These are phyloP conservation scores for Striga hermonthica DNA, from an alignment of 305 asterid species.

Conservation along the genomic window DNA sequence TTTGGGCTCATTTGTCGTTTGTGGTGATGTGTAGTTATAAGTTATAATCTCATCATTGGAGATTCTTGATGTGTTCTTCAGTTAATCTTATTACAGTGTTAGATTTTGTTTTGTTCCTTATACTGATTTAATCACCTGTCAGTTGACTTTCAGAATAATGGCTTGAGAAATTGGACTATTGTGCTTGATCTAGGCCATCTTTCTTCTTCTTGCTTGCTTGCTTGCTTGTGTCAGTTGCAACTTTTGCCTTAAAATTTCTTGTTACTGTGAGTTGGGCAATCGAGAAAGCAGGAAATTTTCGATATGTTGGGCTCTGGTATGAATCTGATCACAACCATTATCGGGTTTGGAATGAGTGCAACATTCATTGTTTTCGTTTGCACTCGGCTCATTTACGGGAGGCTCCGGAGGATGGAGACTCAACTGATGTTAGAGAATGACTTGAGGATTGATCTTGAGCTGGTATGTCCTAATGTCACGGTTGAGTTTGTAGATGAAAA, in stretches of 20 bases:
- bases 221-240: constrained; percentile 5
- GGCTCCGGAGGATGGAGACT: constrained; percentile 65
- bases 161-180: constrained; percentile 19
- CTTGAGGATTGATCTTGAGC: constrained; percentile 65
- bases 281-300: constrained; percentile 31
- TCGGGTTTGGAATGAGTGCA: constrained; percentile 97
- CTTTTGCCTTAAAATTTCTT: not conserved
- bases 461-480: constrained; percentile 41
- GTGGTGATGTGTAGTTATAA: constrained; percentile 24
- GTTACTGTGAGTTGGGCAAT: constrained; percentile 21
- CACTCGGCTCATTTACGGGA: constrained; percentile 75
- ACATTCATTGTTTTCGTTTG: constrained; percentile 90
- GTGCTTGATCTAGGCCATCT: constrained; percentile 41
- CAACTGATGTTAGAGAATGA: constrained; percentile 66
- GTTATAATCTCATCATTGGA: constrained; percentile 32
- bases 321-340: constrained; percentile 85
- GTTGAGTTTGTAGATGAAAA: too few relatives aligned
- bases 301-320: constrained; percentile 57
- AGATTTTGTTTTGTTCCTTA: constrained; percentile 14
- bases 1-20: constrained; percentile 32
- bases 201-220: too few relatives aligned
- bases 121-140: constrained; percentile 26
- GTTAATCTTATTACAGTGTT: not conserved
- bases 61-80: constrained; percentile 33
- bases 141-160: constrained; percentile 33